Base-by-base conservation (phyloP, 2,329 filamentous ascomycete genomes). In the Xylaria hypoxylon region DNA sequence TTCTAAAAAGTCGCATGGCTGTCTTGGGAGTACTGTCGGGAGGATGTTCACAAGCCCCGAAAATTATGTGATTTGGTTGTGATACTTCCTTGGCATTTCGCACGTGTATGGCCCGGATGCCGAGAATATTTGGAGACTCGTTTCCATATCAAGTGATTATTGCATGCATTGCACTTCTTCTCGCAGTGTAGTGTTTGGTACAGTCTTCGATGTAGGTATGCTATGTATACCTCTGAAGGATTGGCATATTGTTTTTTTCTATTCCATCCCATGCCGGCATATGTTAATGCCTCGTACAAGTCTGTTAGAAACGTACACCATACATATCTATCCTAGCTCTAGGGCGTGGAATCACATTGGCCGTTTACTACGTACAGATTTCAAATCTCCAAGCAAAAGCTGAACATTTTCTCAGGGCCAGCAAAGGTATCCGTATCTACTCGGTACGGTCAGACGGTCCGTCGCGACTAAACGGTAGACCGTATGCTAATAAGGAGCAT, bases 321-420 rank as follows among this genome's bases (percentile, higher is more conserved):
- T 31, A 42, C 42, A 15, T 33, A 17, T 35, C 17, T 57, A 38
- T 10, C 57, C 31, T 60, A 24, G 40, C 13, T 47, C 11, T 24
- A 35, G 52, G 52, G 35, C 31, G 40, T 58, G 31, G 17, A 42
- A 47, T 50, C 11, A 15, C 48, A 35, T 61, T 61, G 19, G 53
- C n/a, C 55, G 33, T 56, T 56, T 7, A 26, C n/a, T n/a, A n/a
- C n/a, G n/a, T n/a, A n/a, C 6, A 11, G 24, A 63, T 56, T 56
- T 47, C 15, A 67, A 67, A 67, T 63, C 48, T 38, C 55, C 42
- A 59, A 56, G 59, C 64, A 45, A 56, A 53, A 59, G 59, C 64
- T 67, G 59, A 42, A 40, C 19, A 19, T 22, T 45, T 38, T 38
- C 35, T 24, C 38, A 24, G 28, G 58, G 53, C 59, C 52, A 55